phyloP scores from a whole-genome alignment of 768 basidiomycete genomes.

The Exidia glandulosa region DNA sequence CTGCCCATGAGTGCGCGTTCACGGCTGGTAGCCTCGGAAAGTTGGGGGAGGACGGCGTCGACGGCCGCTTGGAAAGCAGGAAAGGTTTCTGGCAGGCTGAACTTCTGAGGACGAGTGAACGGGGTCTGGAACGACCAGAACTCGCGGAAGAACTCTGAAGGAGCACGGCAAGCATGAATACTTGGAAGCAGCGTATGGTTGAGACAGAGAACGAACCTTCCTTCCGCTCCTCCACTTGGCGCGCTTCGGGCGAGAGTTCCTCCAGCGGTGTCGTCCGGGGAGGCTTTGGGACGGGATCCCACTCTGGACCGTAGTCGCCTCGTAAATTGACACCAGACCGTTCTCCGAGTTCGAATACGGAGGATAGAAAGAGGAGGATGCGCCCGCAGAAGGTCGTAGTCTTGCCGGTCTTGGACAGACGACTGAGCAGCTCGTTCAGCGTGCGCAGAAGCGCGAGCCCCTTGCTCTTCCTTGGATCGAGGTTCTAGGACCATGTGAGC shows the following conservation, averaged over 20 bases:
- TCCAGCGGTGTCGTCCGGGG: conserved; percentile 18
- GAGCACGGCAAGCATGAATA: background rate
- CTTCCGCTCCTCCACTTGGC: conserved; percentile 37
- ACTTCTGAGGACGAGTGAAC: conserved; percentile 71
- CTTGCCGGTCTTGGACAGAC: conserved; percentile 75
- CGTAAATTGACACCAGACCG: conserved; percentile 85
- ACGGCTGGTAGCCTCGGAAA: conserved; percentile 78
- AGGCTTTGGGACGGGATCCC: conserved; percentile 36
- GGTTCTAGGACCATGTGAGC: conserved; percentile 27
- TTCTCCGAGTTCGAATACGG: conserved; percentile 79
- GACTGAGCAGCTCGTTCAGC: conserved; percentile 76
- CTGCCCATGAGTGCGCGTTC: conserved; percentile 84
- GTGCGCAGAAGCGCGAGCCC: conserved; percentile 75
- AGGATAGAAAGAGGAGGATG: conserved; percentile 77
- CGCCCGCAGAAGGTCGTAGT: conserved; percentile 84
- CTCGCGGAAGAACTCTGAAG: conserved; percentile 65
- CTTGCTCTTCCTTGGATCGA: conserved; percentile 82
- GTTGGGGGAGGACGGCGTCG: conserved; percentile 60
- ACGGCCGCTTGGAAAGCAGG: conserved; percentile 59
- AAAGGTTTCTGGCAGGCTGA: conserved; percentile 46
- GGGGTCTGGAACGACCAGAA: conserved; percentile 86
- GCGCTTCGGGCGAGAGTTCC: background rate
- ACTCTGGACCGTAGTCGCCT: conserved; percentile 73
- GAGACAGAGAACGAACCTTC: conserved; percentile 33
- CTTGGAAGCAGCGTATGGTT: background rate